Percentiles rank a stretch among this genome's conserved stretches.
These are phyloP conservation scores for Moesziomyces parantarcticus DNA, from an alignment of 1,284 basidiomycete species.

Conservation along the genomic window DNA sequence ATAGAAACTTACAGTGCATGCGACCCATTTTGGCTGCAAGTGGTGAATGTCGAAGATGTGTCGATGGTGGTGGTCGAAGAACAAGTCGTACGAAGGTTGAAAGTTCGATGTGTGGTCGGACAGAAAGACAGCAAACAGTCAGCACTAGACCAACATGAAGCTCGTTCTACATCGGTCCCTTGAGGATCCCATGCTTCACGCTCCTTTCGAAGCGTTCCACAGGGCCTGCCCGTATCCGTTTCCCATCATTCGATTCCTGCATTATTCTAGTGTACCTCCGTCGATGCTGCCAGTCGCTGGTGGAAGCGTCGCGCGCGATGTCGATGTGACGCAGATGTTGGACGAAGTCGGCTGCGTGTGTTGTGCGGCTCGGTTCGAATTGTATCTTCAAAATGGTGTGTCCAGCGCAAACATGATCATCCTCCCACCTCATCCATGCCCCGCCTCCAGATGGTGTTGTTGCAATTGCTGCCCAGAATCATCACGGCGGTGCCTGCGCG, in stretches of 20 bases:
- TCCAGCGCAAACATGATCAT: conserved; percentile 26
- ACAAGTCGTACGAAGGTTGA: conserved; percentile 4
- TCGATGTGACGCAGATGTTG: background rate
- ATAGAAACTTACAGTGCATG: conserved; percentile 62
- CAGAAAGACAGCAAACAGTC: conserved; percentile 58
- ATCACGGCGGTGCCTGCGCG: conserved; percentile 26
- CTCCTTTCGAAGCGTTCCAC: conserved; percentile 39
- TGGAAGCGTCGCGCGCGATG: background rate
- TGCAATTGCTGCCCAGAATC: background rate
- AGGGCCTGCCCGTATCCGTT: conserved; percentile 5
- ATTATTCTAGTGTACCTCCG: too few relatives aligned
- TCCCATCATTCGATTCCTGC: background rate
- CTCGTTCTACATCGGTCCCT: conserved; percentile 36
- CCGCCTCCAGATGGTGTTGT: background rate
- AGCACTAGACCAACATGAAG: conserved; percentile 58
- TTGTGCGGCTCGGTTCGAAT: conserved; percentile 6
- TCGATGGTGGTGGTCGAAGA: conserved; percentile 1
- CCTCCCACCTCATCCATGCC: conserved; percentile 14
- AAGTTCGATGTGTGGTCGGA: conserved; percentile 28
- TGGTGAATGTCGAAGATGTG: conserved; percentile 10
- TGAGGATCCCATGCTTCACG: conserved; percentile 28
- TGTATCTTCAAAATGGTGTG: conserved; percentile 15
- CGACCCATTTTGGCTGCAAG: conserved; percentile 66
- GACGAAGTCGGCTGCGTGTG: background rate
- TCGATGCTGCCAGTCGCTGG: background rate